These are phyloP conservation scores for Pyrenula massariospora DNA, from an alignment of 495 filamentous ascomycete genomes.

Conservation along the genomic window DNA sequence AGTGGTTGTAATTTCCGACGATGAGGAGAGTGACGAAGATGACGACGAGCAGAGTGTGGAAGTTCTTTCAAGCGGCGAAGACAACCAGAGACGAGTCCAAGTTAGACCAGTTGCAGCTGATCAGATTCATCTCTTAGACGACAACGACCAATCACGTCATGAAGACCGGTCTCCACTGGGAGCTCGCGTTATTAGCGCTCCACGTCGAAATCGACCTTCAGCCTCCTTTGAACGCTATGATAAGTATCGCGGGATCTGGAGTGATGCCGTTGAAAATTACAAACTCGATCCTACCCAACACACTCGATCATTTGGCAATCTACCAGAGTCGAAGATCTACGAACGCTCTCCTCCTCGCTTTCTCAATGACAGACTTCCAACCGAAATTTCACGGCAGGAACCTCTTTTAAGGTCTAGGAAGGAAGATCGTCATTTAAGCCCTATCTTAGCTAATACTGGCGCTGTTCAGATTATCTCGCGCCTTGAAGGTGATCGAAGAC, in stretches of 20 bases:
- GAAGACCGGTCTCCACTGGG: too few relatives aligned
- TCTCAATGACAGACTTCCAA: background rate
- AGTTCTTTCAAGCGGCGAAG: conserved; percentile 24
- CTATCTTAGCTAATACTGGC: background rate
- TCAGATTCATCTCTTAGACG: background rate
- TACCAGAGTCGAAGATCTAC: background rate
- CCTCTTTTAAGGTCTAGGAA: background rate
- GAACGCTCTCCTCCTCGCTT: background rate
- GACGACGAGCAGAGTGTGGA: conserved; percentile 19
- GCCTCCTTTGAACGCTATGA: background rate
- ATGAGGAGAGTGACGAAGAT: conserved; percentile 42
- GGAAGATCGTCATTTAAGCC: background rate
- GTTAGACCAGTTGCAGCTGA: background rate
- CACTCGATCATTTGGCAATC: background rate
- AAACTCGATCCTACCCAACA: background rate
- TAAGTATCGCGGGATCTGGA: background rate
- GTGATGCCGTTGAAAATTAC: background rate
- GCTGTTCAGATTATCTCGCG: background rate
- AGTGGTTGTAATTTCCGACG: conserved; percentile 71
- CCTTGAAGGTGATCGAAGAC: background rate
- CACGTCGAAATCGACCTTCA: background rate
- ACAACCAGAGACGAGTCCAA: conserved; percentile 2
- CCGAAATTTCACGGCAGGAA: background rate
- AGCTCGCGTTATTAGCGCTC: background rate
- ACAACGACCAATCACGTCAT: background rate